Evolutionary conservation across 179 eudicot genomes (phyloP), one percentile per base, ranked within the genome.

Genomic region (Amaranthus tricolor): DNA sequence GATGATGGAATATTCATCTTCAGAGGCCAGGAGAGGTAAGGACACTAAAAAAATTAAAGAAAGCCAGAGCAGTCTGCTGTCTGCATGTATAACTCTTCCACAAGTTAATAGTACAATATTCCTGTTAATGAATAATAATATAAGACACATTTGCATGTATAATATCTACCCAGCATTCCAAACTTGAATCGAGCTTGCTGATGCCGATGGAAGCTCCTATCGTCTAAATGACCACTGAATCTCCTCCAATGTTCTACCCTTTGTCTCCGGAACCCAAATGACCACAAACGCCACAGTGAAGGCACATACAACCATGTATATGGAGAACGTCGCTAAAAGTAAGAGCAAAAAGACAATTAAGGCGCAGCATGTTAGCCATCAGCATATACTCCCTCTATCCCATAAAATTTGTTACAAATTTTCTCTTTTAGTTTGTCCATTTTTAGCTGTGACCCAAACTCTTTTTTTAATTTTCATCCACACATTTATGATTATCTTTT

Each of bases 161-260:
- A 71, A 61, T 66, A 67, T 58, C 59, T 45, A 44, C 53, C 70
- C 58, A 21, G 65, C 78, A 58, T 57, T 6, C 47, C 80, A 71
- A 70, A 74, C 20, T 20, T 67, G 66, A 45, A 76, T 55, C 45
- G 16, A 51, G 14, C 20, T 9, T 10, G 45, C 62, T 69, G 56
- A 70, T 14, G 7, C 15, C 55, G 16, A 71, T 6, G 12, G n/a
- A 51, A 9, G 12, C n/a, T 10, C 56, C 11, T 19, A 59, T 91
- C 82, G 85, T 88, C 97, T 85, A 78, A 91, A 88, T 8, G 96
- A 94, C 74, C 73, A 52, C 75, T 94, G 98, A 50, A 94, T 94
- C 81, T 94, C 98, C 87, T 94, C 98, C 70, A 94, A 76, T 16
- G 97, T 86, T 74, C 88, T 88, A 43, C 97, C 97, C 80, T 94